Conservation (phyloP, 345 rosid genomes). For the Erysimum cheiranthoides region DNA sequence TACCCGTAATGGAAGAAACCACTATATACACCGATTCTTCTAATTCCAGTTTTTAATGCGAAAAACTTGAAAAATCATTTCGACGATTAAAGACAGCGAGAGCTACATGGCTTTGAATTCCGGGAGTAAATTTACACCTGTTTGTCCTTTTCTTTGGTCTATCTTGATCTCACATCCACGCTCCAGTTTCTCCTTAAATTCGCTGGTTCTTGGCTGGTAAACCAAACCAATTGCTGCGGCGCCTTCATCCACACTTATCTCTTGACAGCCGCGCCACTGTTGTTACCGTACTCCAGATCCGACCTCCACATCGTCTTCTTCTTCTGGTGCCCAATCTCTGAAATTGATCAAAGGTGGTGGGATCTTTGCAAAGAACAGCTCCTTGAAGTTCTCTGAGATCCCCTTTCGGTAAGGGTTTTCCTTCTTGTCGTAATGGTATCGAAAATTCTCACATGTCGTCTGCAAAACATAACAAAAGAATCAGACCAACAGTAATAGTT, state of each 20-base stretch:
- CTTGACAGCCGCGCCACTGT: constrained; percentile 43
- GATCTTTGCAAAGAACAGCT: constrained; percentile 57
- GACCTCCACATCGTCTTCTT: constrained; percentile 43
- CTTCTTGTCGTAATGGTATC: constrained; percentile 72
- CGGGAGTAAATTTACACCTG: constrained; percentile 8
- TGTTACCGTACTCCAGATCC: constrained; percentile 53
- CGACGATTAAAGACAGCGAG: constrained; percentile 8
- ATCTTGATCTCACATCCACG: constrained; percentile 29
- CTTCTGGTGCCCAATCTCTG: constrained; percentile 54
- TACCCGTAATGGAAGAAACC: background rate
- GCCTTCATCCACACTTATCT: constrained; percentile 36
- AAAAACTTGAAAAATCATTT: background rate
- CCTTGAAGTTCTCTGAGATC: constrained; percentile 51
- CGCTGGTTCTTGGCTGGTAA: constrained; percentile 27
- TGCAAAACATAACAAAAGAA: constrained; percentile 38
- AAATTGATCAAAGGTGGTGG: constrained; percentile 62
- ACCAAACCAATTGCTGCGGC: constrained; percentile 40
- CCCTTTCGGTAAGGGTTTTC: constrained; percentile 65
- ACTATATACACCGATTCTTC: constrained; percentile 21
- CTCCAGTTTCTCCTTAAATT: constrained; percentile 32
- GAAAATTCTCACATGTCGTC: constrained; percentile 81
- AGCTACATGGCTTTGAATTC: constrained; percentile 20
- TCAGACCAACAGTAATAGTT: constrained; percentile 17
- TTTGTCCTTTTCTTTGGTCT: constrained; percentile 4
- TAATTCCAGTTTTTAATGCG: background rate